A percentile compares a stretch with the other conserved stretches of the same genome.
These are phyloP conservation scores for Blumeria hordei DNA, from an alignment of 2,329 filamentous ascomycete species.

Conservation along the genomic window DNA sequence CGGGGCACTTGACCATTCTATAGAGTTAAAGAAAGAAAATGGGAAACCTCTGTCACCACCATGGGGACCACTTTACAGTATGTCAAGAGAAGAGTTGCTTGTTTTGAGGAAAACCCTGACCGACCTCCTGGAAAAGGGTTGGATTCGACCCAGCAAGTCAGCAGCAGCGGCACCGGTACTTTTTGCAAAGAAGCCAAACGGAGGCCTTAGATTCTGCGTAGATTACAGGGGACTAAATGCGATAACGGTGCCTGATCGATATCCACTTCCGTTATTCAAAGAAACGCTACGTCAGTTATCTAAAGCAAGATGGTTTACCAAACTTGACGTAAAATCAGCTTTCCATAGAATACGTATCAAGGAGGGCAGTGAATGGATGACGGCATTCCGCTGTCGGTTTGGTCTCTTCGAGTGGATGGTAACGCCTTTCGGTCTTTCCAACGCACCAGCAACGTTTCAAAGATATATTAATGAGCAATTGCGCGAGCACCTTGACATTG, in stretches of 20 bases:
- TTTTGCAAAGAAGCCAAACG: neutral
- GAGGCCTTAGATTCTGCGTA: neutral
- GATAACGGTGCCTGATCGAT: neutral
- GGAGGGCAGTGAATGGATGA: slow-evolving; percentile 1
- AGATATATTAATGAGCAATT: neutral
- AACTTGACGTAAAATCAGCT: neutral
- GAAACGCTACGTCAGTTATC: neutral
- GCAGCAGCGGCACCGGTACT: neutral
- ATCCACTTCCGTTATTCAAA: neutral
- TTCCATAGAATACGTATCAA: neutral
- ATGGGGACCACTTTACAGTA: neutral
- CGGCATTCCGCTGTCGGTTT: neutral
- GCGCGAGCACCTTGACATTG: neutral
- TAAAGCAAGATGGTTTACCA: neutral
- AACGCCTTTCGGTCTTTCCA: neutral
- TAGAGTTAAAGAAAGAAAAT: neutral
- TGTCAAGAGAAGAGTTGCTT: neutral
- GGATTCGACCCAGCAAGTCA: neutral
- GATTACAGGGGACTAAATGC: no score
- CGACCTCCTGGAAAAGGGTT: neutral
- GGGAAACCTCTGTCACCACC: neutral
- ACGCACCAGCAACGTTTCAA: neutral
- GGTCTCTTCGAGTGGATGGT: neutral
- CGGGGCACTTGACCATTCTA: neutral
- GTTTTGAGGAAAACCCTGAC: neutral